Base-by-base conservation (phyloP, 2,329 filamentous ascomycete species). In the Talaromyces funiculosus region DNA sequence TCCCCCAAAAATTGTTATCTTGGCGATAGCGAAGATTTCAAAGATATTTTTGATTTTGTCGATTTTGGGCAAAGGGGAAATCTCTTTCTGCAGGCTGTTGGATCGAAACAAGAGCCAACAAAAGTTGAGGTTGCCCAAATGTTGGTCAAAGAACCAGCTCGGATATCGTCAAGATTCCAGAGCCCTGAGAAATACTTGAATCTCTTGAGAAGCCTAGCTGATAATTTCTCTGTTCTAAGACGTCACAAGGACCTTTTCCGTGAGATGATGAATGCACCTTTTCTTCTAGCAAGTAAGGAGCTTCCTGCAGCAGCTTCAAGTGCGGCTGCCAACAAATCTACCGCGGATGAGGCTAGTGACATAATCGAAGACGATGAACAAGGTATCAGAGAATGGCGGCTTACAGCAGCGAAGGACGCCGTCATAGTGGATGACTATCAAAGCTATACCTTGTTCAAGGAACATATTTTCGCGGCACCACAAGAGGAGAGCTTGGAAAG, bases 31-130 rank as follows among this genome's bases (percentile, higher is more conserved):
- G 78, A 84, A 59, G 82, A 87, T 65, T 99, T 95, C 68, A 89
- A 86, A 10, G 90, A 96, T 33, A 95, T 99, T 33, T 96, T 99
- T 66, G 92, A 97, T 71, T 99, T 97, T 74, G 92, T 97, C 14
- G 90, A 97, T 71, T 99, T 97, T 76, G 92, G 93, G 0, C 78
- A 82, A 35, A 87, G 93, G 70, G 93, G 90, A 2, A 97, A 97
- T 68, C 81, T 89, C 0, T 99, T 99, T 69, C 78, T 99, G 18
- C 84, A 92, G 67, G 90, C 90, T 64, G 90, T 92, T 65, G 94
- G 94, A 9, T 93, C 92, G 2, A 97, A 96, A 74, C 87, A 85
- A 64, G 93, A 99, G 73, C 94, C 94, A 3, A 95, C 89, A 2
- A 94, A 90, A 67, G 73, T 84, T 2, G 94, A 99, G 73, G 84